phyloP scores from a whole-genome alignment of 495 filamentous ascomycete species.

The Aspergillus haitiensis region DNA sequence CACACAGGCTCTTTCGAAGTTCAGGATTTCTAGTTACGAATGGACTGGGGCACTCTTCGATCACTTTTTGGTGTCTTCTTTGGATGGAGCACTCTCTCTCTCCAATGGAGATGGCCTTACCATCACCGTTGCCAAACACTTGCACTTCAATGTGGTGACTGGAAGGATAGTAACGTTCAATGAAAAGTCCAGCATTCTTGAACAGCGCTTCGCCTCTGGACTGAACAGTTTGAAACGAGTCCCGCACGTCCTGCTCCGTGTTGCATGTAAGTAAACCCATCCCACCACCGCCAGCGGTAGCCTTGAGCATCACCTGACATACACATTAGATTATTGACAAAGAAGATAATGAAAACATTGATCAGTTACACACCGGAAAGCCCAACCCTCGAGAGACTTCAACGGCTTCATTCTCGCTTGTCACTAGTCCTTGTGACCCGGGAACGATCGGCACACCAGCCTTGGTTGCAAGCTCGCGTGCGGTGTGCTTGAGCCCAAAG shows the following conservation, averaged over 20 bases:
- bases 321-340: slow-evolving; percentile 4
- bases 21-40: slow-evolving; percentile 48
- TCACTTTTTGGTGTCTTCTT: slow-evolving; percentile 56
- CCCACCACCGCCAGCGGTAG: slow-evolving; percentile 58
- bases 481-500: slow-evolving; percentile 59
- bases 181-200: slow-evolving; percentile 48
- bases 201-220: slow-evolving; percentile 43
- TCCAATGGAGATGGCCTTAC: slow-evolving; percentile 43
- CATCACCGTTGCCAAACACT: slow-evolving; percentile 46
- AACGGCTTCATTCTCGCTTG: slow-evolving; percentile 47
- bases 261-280: slow-evolving; percentile 53
- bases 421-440: slow-evolving; percentile 49
- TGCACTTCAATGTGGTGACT: slow-evolving; percentile 51
- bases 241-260: slow-evolving; percentile 37
- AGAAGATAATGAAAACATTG: not conserved
- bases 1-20: slow-evolving; percentile 48
- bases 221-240: slow-evolving; percentile 37
- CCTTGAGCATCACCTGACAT: slow-evolving; percentile 54
- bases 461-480: slow-evolving; percentile 49
- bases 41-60: slow-evolving; percentile 54
- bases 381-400: slow-evolving; percentile 44
- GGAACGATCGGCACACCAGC: slow-evolving; percentile 56
- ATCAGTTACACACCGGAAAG: slow-evolving; percentile 40
- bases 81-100: slow-evolving; percentile 52
- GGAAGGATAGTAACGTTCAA: slow-evolving; percentile 45